A percentile compares a stretch with the other conserved stretches of the same genome.
Conservation (phyloP, 305 asterid species). For the Solanum chacoense region DNA sequence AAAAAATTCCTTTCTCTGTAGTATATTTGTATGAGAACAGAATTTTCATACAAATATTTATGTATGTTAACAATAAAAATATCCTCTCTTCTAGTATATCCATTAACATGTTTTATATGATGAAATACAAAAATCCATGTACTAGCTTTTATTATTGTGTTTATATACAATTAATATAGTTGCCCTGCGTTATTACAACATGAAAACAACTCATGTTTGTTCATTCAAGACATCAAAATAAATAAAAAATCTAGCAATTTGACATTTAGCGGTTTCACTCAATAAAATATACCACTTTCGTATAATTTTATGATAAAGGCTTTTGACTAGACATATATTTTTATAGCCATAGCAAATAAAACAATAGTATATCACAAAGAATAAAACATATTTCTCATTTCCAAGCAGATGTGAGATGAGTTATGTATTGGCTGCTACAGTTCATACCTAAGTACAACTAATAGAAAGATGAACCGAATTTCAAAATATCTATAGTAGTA, state of each 20-base stretch:
- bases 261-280: background rate
- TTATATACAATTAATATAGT: background rate
- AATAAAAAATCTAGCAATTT: background rate
- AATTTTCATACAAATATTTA: background rate
- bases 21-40: background rate
- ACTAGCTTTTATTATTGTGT: background rate
- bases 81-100: background rate
- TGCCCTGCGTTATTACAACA: background rate
- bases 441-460: background rate
- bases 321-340: background rate
- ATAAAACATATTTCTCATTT: background rate
- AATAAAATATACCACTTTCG: background rate
- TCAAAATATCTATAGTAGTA: background rate
- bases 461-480: background rate
- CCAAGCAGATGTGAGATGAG: background rate
- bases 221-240: background rate
- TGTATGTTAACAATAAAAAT: background rate
- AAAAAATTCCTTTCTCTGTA: no score
- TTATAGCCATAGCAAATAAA: background rate
- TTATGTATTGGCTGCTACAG: background rate
- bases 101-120: background rate
- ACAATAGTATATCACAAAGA: background rate
- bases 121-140: background rate
- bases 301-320: background rate
- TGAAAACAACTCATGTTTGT: background rate